phyloP scores from a whole-genome alignment of 2,329 filamentous ascomycete genomes.

The Fusarium sacchari region DNA sequence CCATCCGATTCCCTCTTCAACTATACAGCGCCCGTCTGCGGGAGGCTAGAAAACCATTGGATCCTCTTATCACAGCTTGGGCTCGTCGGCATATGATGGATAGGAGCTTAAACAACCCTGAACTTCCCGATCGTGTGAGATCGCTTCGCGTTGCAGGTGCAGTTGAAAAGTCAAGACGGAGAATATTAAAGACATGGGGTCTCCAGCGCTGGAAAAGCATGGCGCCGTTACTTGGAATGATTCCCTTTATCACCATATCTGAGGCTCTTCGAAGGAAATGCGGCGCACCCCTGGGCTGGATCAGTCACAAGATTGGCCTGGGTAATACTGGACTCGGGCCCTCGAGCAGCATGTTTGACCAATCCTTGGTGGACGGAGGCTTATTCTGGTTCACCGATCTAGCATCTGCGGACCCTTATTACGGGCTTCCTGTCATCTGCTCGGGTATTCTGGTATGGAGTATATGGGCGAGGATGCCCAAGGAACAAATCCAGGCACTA shows the following conservation, averaged over 20 bases:
- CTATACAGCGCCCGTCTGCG: conserved; percentile 52
- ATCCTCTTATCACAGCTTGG: conserved; percentile 49
- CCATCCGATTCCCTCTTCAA: conserved; percentile 59
- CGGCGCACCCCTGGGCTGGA: conserved; percentile 46
- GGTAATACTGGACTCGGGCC: conserved; percentile 39
- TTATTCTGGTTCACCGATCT: conserved; percentile 67
- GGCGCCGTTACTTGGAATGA: conserved; percentile 52
- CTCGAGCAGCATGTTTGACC: conserved; percentile 46
- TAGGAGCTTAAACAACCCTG: not conserved
- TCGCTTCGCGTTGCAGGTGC: conserved; percentile 40
- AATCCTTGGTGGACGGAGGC: conserved; percentile 59
- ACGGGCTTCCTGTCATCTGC: conserved; percentile 56
- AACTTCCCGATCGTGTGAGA: conserved; percentile 32
- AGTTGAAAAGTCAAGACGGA: conserved; percentile 44
- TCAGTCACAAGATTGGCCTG: conserved; percentile 47
- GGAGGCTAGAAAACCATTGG: conserved; percentile 43
- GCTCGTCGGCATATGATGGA: conserved; percentile 37
- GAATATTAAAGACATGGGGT: conserved; percentile 53
- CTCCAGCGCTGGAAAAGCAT: conserved; percentile 60
- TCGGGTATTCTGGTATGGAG: conserved; percentile 44
- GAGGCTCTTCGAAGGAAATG: conserved; percentile 61
- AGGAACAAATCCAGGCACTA: conserved; percentile 42
- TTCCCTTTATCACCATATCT: conserved; percentile 61
- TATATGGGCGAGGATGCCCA: conserved; percentile 45
- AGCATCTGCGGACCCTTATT: conserved; percentile 61